Percentiles rank a stretch among this genome's conserved stretches.
Evolutionary conservation across 192 early-diverging fungal species (phyloP).

Genomic region (Oehlia diaphana): DNA sequence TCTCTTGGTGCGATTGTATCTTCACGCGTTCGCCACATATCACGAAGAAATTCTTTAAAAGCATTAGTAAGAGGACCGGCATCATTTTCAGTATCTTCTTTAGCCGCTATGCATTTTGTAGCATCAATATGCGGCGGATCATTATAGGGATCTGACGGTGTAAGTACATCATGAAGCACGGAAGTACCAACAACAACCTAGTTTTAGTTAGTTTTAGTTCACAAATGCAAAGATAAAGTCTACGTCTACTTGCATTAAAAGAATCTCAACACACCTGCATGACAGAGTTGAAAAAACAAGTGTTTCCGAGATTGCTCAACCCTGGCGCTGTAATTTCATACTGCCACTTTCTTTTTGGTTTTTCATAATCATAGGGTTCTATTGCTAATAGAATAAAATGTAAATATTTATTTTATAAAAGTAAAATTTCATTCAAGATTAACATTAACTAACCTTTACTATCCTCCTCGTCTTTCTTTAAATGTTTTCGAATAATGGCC

Average conservation of each 20-base stretch:
- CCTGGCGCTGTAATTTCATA: conserved; percentile 45
- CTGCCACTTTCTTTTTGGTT: neutral
- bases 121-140: neutral
- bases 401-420: neutral
- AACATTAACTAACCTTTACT: neutral
- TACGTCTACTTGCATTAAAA: neutral
- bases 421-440: conserved; percentile 17
- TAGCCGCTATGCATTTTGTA: conserved; percentile 20
- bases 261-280: conserved; percentile 48
- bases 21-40: conserved; percentile 43
- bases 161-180: conserved; percentile 14
- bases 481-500: neutral
- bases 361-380: neutral
- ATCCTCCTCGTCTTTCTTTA: neutral
- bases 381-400: neutral
- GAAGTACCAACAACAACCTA: conserved; percentile 26
- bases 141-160: neutral
- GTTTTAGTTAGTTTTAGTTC: neutral
- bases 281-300: conserved; percentile 80
- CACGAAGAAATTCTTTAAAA: conserved; percentile 35
- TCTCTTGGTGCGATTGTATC: conserved; percentile 50
- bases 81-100: neutral
- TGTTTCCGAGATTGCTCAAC: conserved; percentile 72
- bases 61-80: conserved; percentile 34
- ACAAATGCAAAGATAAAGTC: neutral